Evolutionary conservation across 2,329 filamentous ascomycete species (phyloP).

Genomic region (Chrysoporthe deuterocubensis): DNA sequence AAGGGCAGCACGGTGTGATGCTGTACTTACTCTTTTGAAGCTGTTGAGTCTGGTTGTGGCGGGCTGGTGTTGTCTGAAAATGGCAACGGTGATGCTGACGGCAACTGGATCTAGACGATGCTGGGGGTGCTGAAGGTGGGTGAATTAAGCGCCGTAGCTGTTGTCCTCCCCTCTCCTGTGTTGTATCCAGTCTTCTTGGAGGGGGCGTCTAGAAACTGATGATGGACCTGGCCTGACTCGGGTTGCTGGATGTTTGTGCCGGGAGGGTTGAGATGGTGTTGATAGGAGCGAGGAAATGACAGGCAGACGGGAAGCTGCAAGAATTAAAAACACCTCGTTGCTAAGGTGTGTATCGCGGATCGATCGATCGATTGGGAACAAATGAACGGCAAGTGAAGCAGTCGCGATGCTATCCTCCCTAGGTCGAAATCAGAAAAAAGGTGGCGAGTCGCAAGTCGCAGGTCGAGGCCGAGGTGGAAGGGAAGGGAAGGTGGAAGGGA

Average conservation of each 20-base stretch:
- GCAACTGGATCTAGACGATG: conserved; percentile 12
- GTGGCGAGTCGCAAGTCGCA: conserved; percentile 5
- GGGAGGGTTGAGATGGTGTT: neutral
- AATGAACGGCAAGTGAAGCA: conserved; percentile 17
- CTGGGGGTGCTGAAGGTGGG: neutral
- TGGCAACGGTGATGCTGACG: conserved; percentile 4
- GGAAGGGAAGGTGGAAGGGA: conserved; percentile 18
- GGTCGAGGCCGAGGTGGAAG: conserved; percentile 19
- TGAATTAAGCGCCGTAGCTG: conserved; percentile 8
- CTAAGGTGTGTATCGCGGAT: conserved; percentile 3
- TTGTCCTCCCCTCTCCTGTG: neutral
- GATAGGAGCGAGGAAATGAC: conserved; percentile 6
- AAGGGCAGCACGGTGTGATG: neutral
- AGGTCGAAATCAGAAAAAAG: conserved; percentile 7
- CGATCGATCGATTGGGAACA: conserved; percentile 10
- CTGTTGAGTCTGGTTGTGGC: neutral
- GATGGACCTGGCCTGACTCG: neutral
- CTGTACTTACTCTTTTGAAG: conserved; percentile 14
- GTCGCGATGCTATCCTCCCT: conserved; percentile 13
- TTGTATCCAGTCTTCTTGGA: neutral
- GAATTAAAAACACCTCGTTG: conserved; percentile 6
- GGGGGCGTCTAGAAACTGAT: conserved; percentile 2
- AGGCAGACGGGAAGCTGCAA: conserved; percentile 11
- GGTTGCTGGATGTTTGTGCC: neutral
- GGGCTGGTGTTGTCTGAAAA: neutral